Percentiles rank a stretch among this genome's conserved stretches.
Evolutionary conservation across 148 eudicot genomes (phyloP).

Genomic region (Spergularia marina): DNA sequence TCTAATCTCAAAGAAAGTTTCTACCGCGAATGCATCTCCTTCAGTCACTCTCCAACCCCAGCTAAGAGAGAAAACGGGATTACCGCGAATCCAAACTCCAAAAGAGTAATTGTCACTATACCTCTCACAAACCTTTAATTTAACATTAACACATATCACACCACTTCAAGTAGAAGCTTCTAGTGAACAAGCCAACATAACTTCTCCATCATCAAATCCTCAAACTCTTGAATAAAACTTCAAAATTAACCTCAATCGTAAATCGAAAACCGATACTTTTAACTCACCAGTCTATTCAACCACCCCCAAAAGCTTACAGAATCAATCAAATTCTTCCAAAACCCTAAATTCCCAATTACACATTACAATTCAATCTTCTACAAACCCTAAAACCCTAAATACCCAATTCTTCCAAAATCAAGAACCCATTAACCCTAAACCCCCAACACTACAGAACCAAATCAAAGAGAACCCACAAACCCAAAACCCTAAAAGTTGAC

Average conservation of each 20-base stretch:
- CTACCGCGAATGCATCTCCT: neutral
- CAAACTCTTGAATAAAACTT: neutral
- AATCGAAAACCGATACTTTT: no score
- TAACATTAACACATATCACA: neutral
- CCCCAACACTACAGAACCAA: neutral
- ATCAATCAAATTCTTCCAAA: neutral
- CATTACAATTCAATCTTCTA: neutral
- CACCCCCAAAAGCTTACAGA: neutral
- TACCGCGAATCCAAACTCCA: neutral
- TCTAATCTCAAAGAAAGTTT: neutral
- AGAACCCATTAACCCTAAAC: conserved; percentile 21
- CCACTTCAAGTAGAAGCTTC: neutral
- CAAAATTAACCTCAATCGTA: neutral
- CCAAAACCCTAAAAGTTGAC: neutral
- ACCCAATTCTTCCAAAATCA: neutral
- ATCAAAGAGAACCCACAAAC: neutral
- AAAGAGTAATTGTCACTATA: no score
- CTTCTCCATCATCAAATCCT: neutral
- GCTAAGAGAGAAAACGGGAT: neutral
- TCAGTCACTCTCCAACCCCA: neutral
- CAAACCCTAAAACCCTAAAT: neutral
- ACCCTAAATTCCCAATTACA: neutral
- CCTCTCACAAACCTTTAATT: neutral
- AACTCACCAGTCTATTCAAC: neutral
- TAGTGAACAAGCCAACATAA: neutral